Evolutionary conservation across 2,329 filamentous ascomycete genomes (phyloP), one percentile per base, ranked within the genome.

Genomic region (Bimuria novae-zelandiae): DNA sequence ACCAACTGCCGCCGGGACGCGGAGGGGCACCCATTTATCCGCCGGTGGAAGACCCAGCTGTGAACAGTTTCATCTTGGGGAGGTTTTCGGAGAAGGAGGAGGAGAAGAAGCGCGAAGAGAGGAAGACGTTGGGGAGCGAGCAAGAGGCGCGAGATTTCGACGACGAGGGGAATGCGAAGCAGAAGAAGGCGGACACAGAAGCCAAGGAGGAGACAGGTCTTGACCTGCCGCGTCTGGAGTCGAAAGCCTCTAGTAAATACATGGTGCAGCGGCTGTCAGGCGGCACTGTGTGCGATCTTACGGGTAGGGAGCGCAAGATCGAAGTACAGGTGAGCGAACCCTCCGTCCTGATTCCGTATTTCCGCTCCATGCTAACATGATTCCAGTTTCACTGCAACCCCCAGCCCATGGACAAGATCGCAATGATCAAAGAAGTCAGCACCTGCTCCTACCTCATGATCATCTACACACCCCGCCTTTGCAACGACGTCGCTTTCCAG

Each of bases 391-490:
- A 88, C 65, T 96, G 92, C 76, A 88, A 90, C 64, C 90, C 90
- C 0, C 87, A 89, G 43, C 84, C 84, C 2, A 80, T 78, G 41
- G 88, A 96, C 70, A 85, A 88, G 42, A 96, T 97, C 64, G 88
- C 88, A 37, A 92, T 90, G 85, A 95, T 97, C 75, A 96, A 96
- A 73, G 92, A 97, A 72, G 85, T 93, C 1, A 89, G 88, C 2
- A 96, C 91, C 10, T 97, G 92, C 76, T 86, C 90, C 11, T 97
- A 97, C 70, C 80, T 96, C 49, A 96, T 97, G 92, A 85, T 96
- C 27, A 84, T 97, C 57, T 89, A 96, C 70, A 96, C 92, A 0
- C 90, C 92, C 0, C 86, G 91, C 0, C 84, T 97, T 11, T 97
- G 92, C 76, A 85, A 88, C 68, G 92, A 97, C 62, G 84, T 90